Base-by-base conservation (phyloP, 805 yeast genomes). In the Saccharomycopsis sp. region DNA sequence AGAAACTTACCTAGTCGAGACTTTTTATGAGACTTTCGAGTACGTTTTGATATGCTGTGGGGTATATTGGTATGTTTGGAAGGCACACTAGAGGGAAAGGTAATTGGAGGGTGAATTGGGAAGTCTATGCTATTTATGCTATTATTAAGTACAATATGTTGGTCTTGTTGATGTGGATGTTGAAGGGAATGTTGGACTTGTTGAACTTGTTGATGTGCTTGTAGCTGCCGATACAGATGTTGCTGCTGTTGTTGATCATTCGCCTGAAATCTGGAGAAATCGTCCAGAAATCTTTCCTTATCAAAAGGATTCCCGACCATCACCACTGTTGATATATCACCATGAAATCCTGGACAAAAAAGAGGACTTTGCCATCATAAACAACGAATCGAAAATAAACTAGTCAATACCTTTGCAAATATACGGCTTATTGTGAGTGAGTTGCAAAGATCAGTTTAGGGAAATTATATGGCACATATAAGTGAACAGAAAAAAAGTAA, bases 21-120 rank as follows among this genome's bases (percentile, higher is more conserved):
- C 47, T 55, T 55, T 17, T 22, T 35, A 24, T 55, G 58, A n/a
- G 58, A 51, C 23, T 55, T 55, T 49, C 58, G 23, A 19, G 44
- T 29, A 12, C 38, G 38, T 12, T 29, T 29, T 29, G 38, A 29
- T 7, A 29, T 12, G 12, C 38, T 29, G 38, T 29, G 5, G 38
- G 12, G 9, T 5, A 5, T 29, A 12, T 12, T 29, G 38, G 38
- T 29, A 29, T 29, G 5, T 12, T 12, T 29, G 38, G 12, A 29
- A 5, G 38, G 9, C 38, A 12, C 5, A 29, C 38, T 29, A 29
- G 38, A 7, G 38, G 38, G 12, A 29, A 29, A n/a, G n/a, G n/a
- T n/a, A n/a, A n/a, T n/a, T n/a, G n/a, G n/a, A n/a, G n/a, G n/a
- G n/a, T n/a, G n/a, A n/a, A n/a, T n/a, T n/a, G n/a, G n/a, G n/a